Conservation (phyloP, 768 basidiomycete genomes). For the Tricholoma matsutake region DNA sequence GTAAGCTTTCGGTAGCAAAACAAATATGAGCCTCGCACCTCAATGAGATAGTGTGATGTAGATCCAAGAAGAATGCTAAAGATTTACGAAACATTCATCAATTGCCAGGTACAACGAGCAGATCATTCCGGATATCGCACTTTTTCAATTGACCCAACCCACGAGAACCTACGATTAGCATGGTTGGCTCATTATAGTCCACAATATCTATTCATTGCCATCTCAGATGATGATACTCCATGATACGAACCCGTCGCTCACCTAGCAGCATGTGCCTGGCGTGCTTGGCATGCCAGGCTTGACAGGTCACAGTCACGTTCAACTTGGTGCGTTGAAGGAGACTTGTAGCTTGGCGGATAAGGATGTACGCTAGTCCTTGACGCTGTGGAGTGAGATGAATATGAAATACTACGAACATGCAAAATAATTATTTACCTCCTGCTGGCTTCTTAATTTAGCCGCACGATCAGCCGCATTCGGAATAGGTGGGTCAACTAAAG, state of each 20-base stretch:
- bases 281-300: conserved; percentile 98
- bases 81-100: neutral
- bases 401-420: neutral
- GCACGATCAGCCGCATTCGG: conserved; percentile 74
- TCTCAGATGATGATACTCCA: neutral
- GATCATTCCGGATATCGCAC: conserved; percentile 38
- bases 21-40: conserved; percentile 39
- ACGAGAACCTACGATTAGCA: conserved; percentile 95
- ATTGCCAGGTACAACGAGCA: neutral
- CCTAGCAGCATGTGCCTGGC: conserved; percentile 84
- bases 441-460: conserved; percentile 81
- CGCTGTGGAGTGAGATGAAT: conserved; percentile 46
- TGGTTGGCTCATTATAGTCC: conserved; percentile 81
- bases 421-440: conserved; percentile 60
- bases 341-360: conserved; percentile 84
- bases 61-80: conserved; percentile 87
- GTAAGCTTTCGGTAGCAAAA: conserved; percentile 1
- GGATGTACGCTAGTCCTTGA: conserved; percentile 83
- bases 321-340: conserved; percentile 88
- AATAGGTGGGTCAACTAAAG: conserved; percentile 60
- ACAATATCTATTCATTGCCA: conserved; percentile 57
- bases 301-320: conserved; percentile 84
- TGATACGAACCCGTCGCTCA: conserved; percentile 23
- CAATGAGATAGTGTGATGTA: conserved; percentile 91
- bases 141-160: conserved; percentile 86